Evolutionary conservation across 495 filamentous ascomycete species (phyloP).

Genomic region (Trichoderma orchidacearum): DNA sequence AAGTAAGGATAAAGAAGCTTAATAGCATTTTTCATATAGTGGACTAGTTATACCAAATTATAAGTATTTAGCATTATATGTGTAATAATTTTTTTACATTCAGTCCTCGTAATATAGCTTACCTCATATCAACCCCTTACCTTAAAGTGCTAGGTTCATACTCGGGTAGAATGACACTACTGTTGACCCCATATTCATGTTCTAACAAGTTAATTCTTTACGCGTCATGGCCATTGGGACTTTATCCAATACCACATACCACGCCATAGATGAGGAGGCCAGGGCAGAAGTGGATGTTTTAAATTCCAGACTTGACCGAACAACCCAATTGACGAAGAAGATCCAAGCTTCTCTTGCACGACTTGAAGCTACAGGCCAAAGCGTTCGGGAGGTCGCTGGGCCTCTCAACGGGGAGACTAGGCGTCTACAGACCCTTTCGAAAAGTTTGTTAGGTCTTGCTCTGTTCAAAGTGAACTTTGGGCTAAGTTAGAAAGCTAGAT

Average conservation of each 20-base stretch:
- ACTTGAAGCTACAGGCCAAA: constrained; percentile 75
- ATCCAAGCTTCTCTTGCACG: constrained; percentile 78
- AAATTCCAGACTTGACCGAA: constrained; percentile 50
- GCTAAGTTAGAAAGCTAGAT: constrained; percentile 28
- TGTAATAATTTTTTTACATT: not conserved
- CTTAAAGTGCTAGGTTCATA: not conserved
- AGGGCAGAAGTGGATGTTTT: constrained; percentile 54
- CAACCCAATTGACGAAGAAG: constrained; percentile 71
- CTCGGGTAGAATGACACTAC: not conserved
- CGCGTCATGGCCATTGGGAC: constrained; percentile 31
- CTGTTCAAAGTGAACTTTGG: not conserved
- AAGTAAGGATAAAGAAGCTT: not conserved
- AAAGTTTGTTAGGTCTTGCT: constrained; percentile 38
- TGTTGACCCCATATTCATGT: not conserved
- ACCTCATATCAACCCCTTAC: not conserved
- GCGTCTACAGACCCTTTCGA: constrained; percentile 67
- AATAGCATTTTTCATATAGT: not conserved
- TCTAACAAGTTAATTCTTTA: not conserved
- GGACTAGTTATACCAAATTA: not conserved
- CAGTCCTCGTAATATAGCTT: not conserved
- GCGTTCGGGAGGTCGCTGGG: constrained; percentile 80
- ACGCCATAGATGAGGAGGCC: constrained; percentile 45
- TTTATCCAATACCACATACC: constrained; percentile 20
- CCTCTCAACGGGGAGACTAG: constrained; percentile 90
- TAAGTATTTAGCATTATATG: not conserved